phyloP scores from a whole-genome alignment of 164 flowering plant genomes.

The Chloranthus sessilifolius region DNA sequence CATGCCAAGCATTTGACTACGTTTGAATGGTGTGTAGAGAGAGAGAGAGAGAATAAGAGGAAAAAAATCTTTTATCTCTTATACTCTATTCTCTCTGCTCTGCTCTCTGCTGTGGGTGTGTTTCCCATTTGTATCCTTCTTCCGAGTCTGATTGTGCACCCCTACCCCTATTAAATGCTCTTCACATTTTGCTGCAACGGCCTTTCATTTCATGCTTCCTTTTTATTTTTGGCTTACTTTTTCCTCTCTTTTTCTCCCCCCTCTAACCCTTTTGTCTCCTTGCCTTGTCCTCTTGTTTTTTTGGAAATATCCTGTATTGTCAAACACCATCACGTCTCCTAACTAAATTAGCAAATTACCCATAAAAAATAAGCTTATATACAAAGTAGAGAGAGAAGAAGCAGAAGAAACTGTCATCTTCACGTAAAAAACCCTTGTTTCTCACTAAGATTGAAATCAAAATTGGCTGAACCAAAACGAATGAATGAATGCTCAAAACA shows the following conservation, averaged over 20 bases:
- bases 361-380: background rate
- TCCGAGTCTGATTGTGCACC: conserved; percentile 2
- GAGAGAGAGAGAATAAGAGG: no score
- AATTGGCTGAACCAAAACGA: no score
- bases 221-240: no score
- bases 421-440: background rate
- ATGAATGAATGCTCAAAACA: no score
- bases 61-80: no score
- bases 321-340: background rate
- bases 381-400: background rate
- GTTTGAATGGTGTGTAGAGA: no score
- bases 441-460: background rate
- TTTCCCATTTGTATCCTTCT: no score
- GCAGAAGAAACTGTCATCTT: background rate
- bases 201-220: conserved; percentile 24
- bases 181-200: conserved; percentile 18
- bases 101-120: conserved; percentile 9
- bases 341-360: conserved; percentile 1
- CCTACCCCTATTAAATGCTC: background rate
- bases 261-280: conserved; percentile 20
- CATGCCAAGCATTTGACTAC: conserved; percentile 27
- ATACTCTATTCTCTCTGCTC: background rate
- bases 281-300: conserved; percentile 19
- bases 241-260: conserved; percentile 5
- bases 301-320: background rate